Evolutionary conservation across 2,329 filamentous ascomycete genomes (phyloP).

Genomic region (Fusarium beomiforme): DNA sequence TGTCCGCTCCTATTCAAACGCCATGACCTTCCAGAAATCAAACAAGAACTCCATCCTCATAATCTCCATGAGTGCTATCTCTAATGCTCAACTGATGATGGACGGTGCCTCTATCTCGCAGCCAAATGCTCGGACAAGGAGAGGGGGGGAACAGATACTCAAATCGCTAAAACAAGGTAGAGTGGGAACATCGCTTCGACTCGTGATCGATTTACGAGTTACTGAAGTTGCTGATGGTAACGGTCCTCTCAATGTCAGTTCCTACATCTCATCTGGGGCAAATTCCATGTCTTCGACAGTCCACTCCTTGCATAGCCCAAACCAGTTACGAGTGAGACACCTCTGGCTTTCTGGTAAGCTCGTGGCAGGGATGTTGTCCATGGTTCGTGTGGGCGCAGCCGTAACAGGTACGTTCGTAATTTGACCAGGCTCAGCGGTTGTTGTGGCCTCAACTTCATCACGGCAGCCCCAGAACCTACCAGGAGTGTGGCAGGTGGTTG

Average conservation of each 20-base stretch:
- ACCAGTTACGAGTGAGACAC: constrained; percentile 53
- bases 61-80: constrained; percentile 3
- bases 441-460: constrained; percentile 52
- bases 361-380: constrained; percentile 40
- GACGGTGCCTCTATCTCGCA: neutral
- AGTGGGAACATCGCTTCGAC: neutral
- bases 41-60: constrained; percentile 19
- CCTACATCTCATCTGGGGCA: constrained; percentile 48
- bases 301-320: constrained; percentile 55
- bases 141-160: neutral
- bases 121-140: neutral
- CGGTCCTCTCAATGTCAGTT: neutral
- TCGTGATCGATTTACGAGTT: neutral
- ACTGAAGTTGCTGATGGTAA: neutral
- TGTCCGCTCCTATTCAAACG: constrained; percentile 13
- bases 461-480: constrained; percentile 67
- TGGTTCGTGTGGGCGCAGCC: constrained; percentile 44
- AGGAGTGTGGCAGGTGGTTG: constrained; percentile 58
- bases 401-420: constrained; percentile 44
- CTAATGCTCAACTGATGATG: neutral
- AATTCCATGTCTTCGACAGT: constrained; percentile 39
- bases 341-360: constrained; percentile 41
- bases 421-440: constrained; percentile 48
- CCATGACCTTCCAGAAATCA: constrained; percentile 8
- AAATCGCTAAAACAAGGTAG: neutral